Evolutionary conservation across 1,139 yeast species (phyloP), one percentile per base, ranked within the genome.

Genomic region (Candida tunisiensis): DNA sequence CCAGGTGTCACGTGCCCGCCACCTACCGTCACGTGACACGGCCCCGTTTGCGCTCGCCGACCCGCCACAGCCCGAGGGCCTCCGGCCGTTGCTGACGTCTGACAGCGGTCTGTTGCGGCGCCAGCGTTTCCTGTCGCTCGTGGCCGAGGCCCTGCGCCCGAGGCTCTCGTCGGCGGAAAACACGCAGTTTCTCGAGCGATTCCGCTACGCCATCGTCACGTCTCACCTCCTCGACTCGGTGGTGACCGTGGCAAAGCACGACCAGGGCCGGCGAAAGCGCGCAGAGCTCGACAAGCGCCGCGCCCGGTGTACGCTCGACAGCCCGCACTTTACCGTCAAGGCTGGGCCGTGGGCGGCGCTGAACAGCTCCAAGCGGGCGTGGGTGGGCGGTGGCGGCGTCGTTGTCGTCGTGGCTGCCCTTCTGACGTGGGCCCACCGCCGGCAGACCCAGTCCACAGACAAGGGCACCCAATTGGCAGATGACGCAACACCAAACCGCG

Each of bases 161-260:
- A 30, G 34, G 12, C 40, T 55, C 14, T 34, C 44, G 5, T 34
- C 31, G 3, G 38, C 34, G 9, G 62, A 56, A 31, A 51, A 45
- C 12, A 25, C 37, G 13, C 38, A 44, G 27, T 62, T 62, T 37
- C 36, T 57, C 25, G 69, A 62, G 31, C 55, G 62, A 30, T 60
- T 62, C 36, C 49, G 63, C 23, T 62, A 60, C 36, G 39, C 47
- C 4, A 32, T 62, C 3, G 55, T 62, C 5, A 53, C 64, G 8
- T 57, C 65, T 16, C 58, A 57, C 29, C 44, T 62, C 13, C 39
- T 62, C 8, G 61, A 57, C 26, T 55, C 48, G 18, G 44, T 41
- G 19, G n/a, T n/a, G n/a, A n/a, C n/a, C n/a, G 33, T 37, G 19
- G 23, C 31, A 5, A 35, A 37, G 9, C 23, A 34, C 1, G 24